Evolutionary conservation across 306 rosid genomes (phyloP), one percentile per base, ranked within the genome.

Genomic region (Cucumis cinereus): DNA sequence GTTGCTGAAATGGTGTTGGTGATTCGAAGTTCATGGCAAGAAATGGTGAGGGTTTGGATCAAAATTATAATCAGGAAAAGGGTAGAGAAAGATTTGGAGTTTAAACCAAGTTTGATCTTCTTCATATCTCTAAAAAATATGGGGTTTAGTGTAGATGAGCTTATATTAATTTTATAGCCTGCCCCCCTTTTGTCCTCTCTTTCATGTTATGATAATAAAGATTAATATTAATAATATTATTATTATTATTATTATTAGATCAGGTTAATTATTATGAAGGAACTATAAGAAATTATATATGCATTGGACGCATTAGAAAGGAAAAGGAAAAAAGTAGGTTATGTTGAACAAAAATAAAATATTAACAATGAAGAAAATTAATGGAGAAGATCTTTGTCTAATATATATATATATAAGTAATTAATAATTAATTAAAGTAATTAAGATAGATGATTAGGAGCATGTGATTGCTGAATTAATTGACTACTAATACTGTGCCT

Each of bases 1-100:
- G 68, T 35, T 16, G 68, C 68, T 35, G 30, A 61, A 1, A 30
- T 12, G 30, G 6, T 56, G 28, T 56, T 56, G 19, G 56, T 0
- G 12, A 45, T n/a, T 24, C 80, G 61, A 2, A 56, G 83, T 55
- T 71, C 79, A 74, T 77, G 75, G 79, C 35, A 57, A 41, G 49
- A 78, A 47, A 79, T 81, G 52, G 79, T 28, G 79, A 86, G 85
- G 62, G 78, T 76, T 80, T 77, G 82, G 75, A 89, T n/a, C 64
- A 82, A 41, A 77, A 85, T 35, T 79, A 86, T 55, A 77, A 84
- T 1, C 9, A 49, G 78, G 30, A 81, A 76, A 52, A 86, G 28
- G 35, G 12, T 22, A 12, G n/a, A 22, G 0, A 38, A 41, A 43
- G 11, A 38, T 67, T 43, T 67, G 54, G n/a, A 12, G 35, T 41